phyloP scores from a whole-genome alignment of 2,329 filamentous ascomycete species.

The Remersonia thermophila region DNA sequence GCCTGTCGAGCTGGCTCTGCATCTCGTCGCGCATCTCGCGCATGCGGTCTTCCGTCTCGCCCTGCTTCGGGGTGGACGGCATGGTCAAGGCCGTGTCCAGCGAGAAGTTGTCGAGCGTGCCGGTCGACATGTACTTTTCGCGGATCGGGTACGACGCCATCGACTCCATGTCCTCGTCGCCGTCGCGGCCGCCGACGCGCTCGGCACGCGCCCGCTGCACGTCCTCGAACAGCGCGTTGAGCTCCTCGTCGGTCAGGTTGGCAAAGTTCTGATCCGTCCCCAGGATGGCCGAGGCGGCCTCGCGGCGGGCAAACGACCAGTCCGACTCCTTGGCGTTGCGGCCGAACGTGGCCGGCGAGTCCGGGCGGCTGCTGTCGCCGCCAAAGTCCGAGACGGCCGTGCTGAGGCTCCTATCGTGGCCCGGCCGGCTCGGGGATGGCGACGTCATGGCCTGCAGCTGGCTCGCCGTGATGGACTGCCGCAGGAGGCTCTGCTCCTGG shows the following conservation, averaged over 20 bases:
- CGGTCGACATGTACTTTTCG: slow-evolving; percentile 92
- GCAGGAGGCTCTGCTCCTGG: slow-evolving; percentile 63
- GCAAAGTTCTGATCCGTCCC: slow-evolving; percentile 87
- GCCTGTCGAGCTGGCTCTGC: slow-evolving; percentile 69
- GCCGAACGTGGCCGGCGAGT: slow-evolving; percentile 60
- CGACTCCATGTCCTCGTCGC: slow-evolving; percentile 83
- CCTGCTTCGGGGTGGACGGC: slow-evolving; percentile 77
- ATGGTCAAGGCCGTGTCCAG: slow-evolving; percentile 89
- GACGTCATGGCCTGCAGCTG: slow-evolving; percentile 47
- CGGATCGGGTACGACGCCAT: slow-evolving; percentile 74
- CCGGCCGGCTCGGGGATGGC: slow-evolving; percentile 47
- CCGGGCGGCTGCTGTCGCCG: slow-evolving; percentile 63
- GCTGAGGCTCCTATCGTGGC: slow-evolving; percentile 70
- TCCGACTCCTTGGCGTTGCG: slow-evolving; percentile 69
- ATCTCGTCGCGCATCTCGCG: slow-evolving; percentile 68
- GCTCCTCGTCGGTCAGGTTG: slow-evolving; percentile 81
- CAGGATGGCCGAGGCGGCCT: slow-evolving; percentile 83
- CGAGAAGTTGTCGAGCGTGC: slow-evolving; percentile 91
- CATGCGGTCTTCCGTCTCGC: slow-evolving; percentile 63
- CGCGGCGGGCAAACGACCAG: slow-evolving; percentile 85
- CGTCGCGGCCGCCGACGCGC: slow-evolving; percentile 58
- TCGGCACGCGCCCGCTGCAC: slow-evolving; percentile 77
- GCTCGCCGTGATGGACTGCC: slow-evolving; percentile 62
- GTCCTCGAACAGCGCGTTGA: slow-evolving; percentile 88
- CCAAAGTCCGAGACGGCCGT: slow-evolving; percentile 67